Percentiles rank a stretch among this genome's conserved stretches.
These are phyloP conservation scores for Ostreobium quekettii DNA, from an alignment of 139 green algal species.

Conservation along the genomic window DNA sequence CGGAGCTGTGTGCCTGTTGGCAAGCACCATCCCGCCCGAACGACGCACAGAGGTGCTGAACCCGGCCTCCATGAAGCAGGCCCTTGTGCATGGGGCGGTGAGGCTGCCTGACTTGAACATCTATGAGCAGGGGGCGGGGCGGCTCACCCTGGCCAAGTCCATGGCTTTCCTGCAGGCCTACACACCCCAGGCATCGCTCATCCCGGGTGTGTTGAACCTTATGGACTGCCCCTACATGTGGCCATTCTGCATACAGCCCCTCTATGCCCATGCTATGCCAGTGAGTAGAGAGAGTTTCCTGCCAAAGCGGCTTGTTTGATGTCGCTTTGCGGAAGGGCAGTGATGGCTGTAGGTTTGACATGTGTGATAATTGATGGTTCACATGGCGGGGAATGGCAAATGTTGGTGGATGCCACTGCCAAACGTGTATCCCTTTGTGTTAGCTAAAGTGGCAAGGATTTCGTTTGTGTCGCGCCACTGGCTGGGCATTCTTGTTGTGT, in stretches of 20 bases:
- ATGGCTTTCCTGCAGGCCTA: slow-evolving; percentile 60
- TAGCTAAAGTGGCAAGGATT: no score
- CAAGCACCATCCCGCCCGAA: slow-evolving; percentile 65
- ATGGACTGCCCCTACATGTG: slow-evolving; percentile 92
- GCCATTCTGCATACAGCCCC: slow-evolving; percentile 82
- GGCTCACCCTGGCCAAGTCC: slow-evolving; percentile 56
- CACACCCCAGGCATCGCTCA: slow-evolving; percentile 70
- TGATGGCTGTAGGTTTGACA: no score
- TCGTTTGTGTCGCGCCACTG: no score
- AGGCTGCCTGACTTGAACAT: slow-evolving; percentile 62
- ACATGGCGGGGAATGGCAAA: no score
- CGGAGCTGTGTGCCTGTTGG: slow-evolving; percentile 83
- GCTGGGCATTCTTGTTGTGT: no score
- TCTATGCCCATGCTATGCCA: slow-evolving; percentile 49
- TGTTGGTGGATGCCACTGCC: no score
- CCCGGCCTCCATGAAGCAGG: slow-evolving; percentile 97
- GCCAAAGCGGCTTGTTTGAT: no score
- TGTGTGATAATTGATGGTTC: no score
- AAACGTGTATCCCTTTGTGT: no score
- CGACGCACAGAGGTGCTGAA: slow-evolving; percentile 80
- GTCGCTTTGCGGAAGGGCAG: no score
- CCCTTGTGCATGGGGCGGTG: slow-evolving; percentile 83
- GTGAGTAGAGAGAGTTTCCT: no score
- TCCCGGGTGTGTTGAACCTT: slow-evolving; percentile 73
- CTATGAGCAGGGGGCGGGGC: slow-evolving; percentile 53